Evolutionary conservation across 2,329 filamentous ascomycete species (phyloP), one percentile per base, ranked within the genome.

Genomic region (Aspergillus fijiensis): DNA sequence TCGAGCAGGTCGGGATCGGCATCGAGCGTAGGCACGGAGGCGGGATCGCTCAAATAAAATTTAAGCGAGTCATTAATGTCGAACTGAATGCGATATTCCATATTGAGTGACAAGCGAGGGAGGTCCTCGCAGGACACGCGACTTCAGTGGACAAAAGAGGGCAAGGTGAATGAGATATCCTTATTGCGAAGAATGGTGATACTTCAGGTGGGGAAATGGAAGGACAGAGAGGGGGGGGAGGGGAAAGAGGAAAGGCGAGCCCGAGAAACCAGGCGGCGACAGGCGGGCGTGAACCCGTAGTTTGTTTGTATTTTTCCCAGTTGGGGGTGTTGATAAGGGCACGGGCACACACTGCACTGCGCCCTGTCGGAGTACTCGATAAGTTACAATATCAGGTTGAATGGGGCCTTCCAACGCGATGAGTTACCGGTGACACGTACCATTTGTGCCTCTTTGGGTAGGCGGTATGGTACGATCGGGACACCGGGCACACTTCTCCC

Each of bases 21-120:
- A 75, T 98, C 94, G 49, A 90, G 88, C 2, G 93, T 97, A 7
- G 89, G 82, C 58, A 98, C 90, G 45, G 87, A 85, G 50, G 87
- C 82, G 9, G 95, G 94, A 75, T 98, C 94, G 79, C 92, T 96
- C 85, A 97, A 91, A 79, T 97, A 99, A 75, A 91, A 86, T 83
- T 96, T 97, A 77, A 98, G 89, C 66, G 92, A 92, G 81, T 96
- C 90, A 76, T 97, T 96, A 78, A 99, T 91, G 77, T 98, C 91
- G 80, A 99, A 99, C 72, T 89, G 85, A 74, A 92, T 85, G 65
- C 78, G 80, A 65, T 82, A 80, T 69, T 84, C 83, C 81, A 90
- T 90, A 72, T 82, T 89, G 87, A 63, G 60, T 62, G 59, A 61
- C 60, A 52, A n/a, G 53, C 59, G 62, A 66, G 63, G 57, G 23